Evolutionary conservation across 805 yeast genomes (phyloP).

Genomic region (Saturnispora galanensis): DNA sequence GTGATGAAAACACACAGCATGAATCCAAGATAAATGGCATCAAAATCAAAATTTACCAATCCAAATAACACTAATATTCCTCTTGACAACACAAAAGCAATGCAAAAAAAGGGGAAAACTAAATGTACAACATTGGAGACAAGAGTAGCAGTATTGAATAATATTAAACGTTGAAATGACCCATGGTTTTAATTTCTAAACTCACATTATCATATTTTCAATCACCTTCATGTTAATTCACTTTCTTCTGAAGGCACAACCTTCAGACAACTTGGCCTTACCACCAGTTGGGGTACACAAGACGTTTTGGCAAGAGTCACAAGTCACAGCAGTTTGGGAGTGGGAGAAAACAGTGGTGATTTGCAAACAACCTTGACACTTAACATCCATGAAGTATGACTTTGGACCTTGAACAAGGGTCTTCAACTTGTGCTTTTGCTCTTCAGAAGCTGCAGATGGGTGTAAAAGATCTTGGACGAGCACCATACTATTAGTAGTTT

Average conservation of each 20-base stretch:
- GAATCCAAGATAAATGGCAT: too few relatives aligned
- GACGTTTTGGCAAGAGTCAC: slow-evolving; percentile 97
- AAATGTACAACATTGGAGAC: too few relatives aligned
- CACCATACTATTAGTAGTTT: slow-evolving; percentile 41
- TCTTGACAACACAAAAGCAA: too few relatives aligned
- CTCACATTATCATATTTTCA: too few relatives aligned
- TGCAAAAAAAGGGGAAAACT: too few relatives aligned
- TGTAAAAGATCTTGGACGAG: slow-evolving; percentile 97
- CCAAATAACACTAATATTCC: too few relatives aligned
- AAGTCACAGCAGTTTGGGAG: slow-evolving; percentile 99
- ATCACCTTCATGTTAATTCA: slow-evolving; percentile 31
- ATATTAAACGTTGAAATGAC: too few relatives aligned
- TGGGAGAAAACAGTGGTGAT: slow-evolving; percentile 99
- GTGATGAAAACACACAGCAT: too few relatives aligned
- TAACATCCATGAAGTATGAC: slow-evolving; percentile 99
- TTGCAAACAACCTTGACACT: slow-evolving; percentile 98
- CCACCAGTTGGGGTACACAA: slow-evolving; percentile 99
- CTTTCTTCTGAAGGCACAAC: slow-evolving; percentile 99
- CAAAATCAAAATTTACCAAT: too few relatives aligned
- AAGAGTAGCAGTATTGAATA: too few relatives aligned
- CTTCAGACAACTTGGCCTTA: slow-evolving; percentile 98
- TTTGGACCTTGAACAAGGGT: slow-evolving; percentile 96
- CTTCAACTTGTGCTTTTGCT: slow-evolving; percentile 94
- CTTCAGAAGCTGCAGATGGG: slow-evolving; percentile 97
- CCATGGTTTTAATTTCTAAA: too few relatives aligned